These are phyloP conservation scores for Pneumocystis carinii DNA, from an alignment of 1,139 yeast species.

Conservation along the genomic window DNA sequence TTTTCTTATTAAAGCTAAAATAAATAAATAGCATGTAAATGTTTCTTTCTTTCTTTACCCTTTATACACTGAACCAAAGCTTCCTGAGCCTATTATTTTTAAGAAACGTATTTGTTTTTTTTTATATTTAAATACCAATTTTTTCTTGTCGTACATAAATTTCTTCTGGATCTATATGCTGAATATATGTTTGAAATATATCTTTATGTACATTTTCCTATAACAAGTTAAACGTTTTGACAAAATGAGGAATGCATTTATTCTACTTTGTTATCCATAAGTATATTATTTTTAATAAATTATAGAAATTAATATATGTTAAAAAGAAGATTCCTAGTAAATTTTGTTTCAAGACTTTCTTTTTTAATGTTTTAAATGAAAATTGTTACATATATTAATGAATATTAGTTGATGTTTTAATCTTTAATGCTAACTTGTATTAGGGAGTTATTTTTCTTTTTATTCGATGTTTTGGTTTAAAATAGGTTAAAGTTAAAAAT, in stretches of 20 bases:
- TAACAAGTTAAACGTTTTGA: background rate
- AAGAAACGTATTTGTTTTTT: background rate
- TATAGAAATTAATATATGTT: background rate
- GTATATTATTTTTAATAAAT: background rate
- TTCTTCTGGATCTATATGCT: conserved; percentile 67
- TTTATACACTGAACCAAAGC: conserved; percentile 73
- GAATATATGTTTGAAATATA: background rate
- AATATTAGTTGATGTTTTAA: too few species aligned
- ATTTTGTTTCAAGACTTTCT: background rate
- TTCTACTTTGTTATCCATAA: background rate
- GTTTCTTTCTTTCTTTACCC: conserved; percentile 26
- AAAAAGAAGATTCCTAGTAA: background rate
- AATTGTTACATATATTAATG: too few species aligned
- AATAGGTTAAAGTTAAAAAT: too few species aligned
- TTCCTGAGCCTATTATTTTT: conserved; percentile 48
- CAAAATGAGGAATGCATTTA: background rate
- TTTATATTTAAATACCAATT: conserved; percentile 4
- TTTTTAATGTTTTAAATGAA: too few species aligned
- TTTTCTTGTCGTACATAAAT: conserved; percentile 10
- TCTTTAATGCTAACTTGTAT: too few species aligned
- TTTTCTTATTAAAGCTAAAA: conserved; percentile 18
- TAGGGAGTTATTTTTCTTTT: too few species aligned
- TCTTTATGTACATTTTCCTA: background rate
- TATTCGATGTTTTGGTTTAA: too few species aligned
- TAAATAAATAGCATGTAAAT: background rate